Percentiles rank a stretch among this genome's conserved stretches.
Evolutionary conservation across 2,329 filamentous ascomycete species (phyloP).

Genomic region (Fusarium sp.): DNA sequence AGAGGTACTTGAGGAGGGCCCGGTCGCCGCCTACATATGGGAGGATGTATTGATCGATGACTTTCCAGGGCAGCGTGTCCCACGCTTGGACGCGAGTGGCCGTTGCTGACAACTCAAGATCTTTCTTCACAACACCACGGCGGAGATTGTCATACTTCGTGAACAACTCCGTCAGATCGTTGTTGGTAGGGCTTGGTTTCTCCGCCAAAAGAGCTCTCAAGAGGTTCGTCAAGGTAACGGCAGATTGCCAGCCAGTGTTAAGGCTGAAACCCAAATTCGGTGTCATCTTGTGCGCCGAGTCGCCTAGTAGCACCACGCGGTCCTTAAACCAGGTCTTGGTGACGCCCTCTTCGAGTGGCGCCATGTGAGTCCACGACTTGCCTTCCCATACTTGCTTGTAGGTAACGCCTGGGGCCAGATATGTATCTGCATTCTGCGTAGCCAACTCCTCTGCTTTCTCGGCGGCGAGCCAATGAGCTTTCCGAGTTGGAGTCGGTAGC

Average conservation of each 20-base stretch:
- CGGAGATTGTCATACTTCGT: conserved; percentile 16
- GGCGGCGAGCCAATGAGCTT: background rate
- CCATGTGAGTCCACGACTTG: conserved; percentile 22
- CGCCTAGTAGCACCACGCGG: conserved; percentile 35
- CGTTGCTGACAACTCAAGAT: conserved; percentile 25
- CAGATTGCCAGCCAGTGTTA: conserved; percentile 40
- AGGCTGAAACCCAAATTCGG: conserved; percentile 39
- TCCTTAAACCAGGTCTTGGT: conserved; percentile 35
- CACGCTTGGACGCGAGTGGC: conserved; percentile 30
- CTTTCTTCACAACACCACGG: conserved; percentile 11
- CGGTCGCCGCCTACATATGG: conserved; percentile 35
- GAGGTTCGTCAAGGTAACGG: conserved; percentile 26
- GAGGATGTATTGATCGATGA: conserved; percentile 30
- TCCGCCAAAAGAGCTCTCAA: conserved; percentile 13
- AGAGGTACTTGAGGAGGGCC: conserved; percentile 32
- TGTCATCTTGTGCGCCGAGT: conserved; percentile 41
- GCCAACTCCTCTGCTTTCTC: conserved; percentile 22
- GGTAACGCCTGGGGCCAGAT: conserved; percentile 7
- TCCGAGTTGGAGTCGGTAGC: background rate
- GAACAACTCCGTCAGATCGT: conserved; percentile 9
- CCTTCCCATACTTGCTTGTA: conserved; percentile 27
- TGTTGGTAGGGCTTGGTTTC: background rate
- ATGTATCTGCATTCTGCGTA: conserved; percentile 3
- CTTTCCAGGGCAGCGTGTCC: conserved; percentile 30
- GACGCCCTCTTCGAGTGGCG: conserved; percentile 33